Conservation (phyloP, 495 filamentous ascomycete species). For the Terfezia claveryi region DNA sequence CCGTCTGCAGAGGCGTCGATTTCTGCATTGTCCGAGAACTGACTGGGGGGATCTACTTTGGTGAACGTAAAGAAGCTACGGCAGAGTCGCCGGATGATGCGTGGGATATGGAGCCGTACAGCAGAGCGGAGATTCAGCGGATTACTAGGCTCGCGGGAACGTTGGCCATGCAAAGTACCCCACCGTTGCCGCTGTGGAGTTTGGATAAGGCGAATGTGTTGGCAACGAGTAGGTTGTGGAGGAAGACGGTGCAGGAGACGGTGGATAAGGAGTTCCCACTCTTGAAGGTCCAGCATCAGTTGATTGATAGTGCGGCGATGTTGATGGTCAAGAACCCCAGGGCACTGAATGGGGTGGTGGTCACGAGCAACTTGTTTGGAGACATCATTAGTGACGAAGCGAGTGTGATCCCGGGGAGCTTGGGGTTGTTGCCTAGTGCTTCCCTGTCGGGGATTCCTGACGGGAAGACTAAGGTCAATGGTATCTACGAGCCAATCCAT, state of each 20-base stretch:
- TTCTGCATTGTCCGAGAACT: conserved; percentile 91
- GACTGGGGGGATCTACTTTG: conserved; percentile 94
- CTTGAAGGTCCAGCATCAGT: conserved; percentile 63
- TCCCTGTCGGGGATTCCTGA: conserved; percentile 74
- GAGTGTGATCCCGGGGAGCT: conserved; percentile 78
- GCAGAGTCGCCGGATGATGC: conserved; percentile 43
- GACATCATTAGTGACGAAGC: conserved; percentile 96
- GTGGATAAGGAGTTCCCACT: conserved; percentile 73
- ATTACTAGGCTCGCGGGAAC: conserved; percentile 64
- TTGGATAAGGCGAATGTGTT: conserved; percentile 97
- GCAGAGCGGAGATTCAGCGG: conserved; percentile 67
- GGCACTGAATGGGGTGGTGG: conserved; percentile 73
- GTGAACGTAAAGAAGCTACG: conserved; percentile 71
- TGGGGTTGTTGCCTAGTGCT: conserved; percentile 77
- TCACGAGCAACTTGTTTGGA: conserved; percentile 88
- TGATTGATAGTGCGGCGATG: conserved; percentile 94
- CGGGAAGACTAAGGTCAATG: conserved; percentile 46
- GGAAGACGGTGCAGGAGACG: conserved; percentile 64
- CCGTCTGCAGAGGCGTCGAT: conserved; percentile 69
- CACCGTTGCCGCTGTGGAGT: conserved; percentile 64
- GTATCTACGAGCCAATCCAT: conserved; percentile 97
- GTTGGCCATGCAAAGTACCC: conserved; percentile 58
- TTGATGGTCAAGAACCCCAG: conserved; percentile 89
- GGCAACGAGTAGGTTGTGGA: conserved; percentile 74
- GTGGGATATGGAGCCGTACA: conserved; percentile 79